Evolutionary conservation across 2,329 filamentous ascomycete genomes (phyloP), one percentile per base, ranked within the genome.

Genomic region (Colletotrichum sidae): DNA sequence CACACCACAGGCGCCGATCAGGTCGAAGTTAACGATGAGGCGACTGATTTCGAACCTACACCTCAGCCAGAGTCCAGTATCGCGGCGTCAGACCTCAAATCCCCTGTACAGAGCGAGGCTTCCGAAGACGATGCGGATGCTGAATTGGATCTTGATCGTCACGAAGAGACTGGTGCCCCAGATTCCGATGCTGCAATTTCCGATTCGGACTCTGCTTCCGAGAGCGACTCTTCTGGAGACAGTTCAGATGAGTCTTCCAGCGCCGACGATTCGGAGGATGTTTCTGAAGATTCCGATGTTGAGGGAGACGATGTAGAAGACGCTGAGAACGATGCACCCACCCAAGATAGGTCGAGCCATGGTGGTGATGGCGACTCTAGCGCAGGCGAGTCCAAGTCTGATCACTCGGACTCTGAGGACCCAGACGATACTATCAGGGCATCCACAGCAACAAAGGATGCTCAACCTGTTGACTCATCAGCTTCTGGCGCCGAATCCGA

Each of bases 1-100:
- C 62, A 62, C 33, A 62, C 55, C 8, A 13, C 52, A 4, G 35
- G 33, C 12, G 44, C 10, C 8, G 45, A 63, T 25, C 69, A 70
- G 3, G 25, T 25, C 25, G 25, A 4, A 5, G 25, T 25, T 5
- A 25, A 25, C 25, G 25, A 25, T 25, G 25, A 25, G 4, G 25
- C 25, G 25, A 4, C 25, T 25, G 25, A 25, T 25, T 5, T 25
- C 25, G 25, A 25, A 25, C 25, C 25, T 25, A 25, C 25, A 25
- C 25, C 25, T 25, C 25, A 25, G 25, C 25, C 25, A 25, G 25
- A 25, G 25, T 25, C 25, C 4, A 25, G 25, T 25, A 25, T 25
- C 25, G 25, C 25, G 25, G 25, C 25, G 25, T 25, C 25, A 25
- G 25, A 25, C 25, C 25, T 25, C 25, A 25, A 25, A 25, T 25